Base-by-base conservation (phyloP, 306 rosid species). In the Phaseolus lunatus region DNA sequence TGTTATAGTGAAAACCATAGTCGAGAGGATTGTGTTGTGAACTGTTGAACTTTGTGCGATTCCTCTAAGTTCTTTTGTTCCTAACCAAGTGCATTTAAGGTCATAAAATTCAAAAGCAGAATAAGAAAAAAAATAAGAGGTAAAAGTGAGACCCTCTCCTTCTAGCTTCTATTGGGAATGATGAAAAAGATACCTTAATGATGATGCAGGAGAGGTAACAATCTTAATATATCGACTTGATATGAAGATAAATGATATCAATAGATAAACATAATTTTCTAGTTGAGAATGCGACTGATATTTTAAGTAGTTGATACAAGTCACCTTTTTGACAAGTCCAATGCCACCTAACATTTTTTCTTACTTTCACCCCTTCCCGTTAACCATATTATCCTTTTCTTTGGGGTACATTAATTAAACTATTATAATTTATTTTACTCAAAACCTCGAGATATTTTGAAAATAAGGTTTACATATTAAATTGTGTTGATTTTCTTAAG, bases 321-420 rank as follows among this genome's bases (percentile, higher is more conserved):
- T 81, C 73, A 45, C 69, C 77, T 12, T 81, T 81, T 81, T 81
- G 85, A 81, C 85, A 76, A 76, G 78, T 82, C 85, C 56, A 70
- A 43, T 82, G 74, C 78, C 31, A 82, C 82, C 85, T 70, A 76
- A 77, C 81, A 59, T 26, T 16, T 68, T 56, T 27, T 5, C 18
- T 61, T 61, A 10, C 7, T 24, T 57, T 26, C 50, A 1, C 9
- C 5, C 19, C 15, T 57, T 24, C 68, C 68, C 43, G 1, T 29
- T 62, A 31, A 62, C 68, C 59, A 43, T 43, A 20, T 12, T 22
- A 33, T 29, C 44, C 31, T 5, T 67, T 73, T 45, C 84, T 73
- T 52, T 2, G 9, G 41, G 43, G 5, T 14, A 43, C 18, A 52
- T 54, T 57, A 15, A 41, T 54, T 47, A 15, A 41, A 37, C 59